These are phyloP conservation scores for Perkinsus chesapeaki DNA, from an alignment of 169 alveolate genomes.

Conservation along the genomic window DNA sequence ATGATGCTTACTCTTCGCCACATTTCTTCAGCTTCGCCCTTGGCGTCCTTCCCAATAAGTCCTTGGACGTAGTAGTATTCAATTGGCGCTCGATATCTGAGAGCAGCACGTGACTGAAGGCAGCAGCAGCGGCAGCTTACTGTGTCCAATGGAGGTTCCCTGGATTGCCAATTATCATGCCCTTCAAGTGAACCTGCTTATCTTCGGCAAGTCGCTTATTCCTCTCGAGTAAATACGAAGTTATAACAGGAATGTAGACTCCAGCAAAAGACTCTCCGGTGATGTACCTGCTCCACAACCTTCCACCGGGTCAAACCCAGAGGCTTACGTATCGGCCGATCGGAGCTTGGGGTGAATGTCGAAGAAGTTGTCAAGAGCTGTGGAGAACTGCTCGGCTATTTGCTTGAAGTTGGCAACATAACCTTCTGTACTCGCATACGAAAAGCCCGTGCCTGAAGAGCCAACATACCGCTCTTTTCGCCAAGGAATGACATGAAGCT, in stretches of 20 bases:
- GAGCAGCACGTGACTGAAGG: neutral
- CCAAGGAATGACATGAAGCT: no score
- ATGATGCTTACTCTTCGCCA: neutral
- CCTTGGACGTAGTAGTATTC: neutral
- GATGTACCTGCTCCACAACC: neutral
- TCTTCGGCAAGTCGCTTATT: neutral
- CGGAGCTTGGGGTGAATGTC: neutral
- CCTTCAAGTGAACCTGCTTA: neutral
- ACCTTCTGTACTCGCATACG: neutral
- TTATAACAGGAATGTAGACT: neutral
- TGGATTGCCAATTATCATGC: neutral
- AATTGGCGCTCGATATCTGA: neutral
- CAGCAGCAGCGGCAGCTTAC: neutral
- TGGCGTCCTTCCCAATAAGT: neutral
- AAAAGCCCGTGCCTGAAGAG: neutral
- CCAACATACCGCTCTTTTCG: no score
- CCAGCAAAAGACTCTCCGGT: neutral
- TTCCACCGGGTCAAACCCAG: neutral
- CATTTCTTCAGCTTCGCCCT: neutral
- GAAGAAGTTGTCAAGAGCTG: neutral
- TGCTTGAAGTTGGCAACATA: neutral
- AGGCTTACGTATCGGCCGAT: neutral
- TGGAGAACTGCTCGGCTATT: neutral
- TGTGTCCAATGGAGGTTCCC: neutral
- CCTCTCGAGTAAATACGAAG: neutral